A percentile compares a stretch with the other conserved stretches of the same genome.
Evolutionary conservation across 495 filamentous ascomycete species (phyloP).

Genomic region (Neurospora sp.): DNA sequence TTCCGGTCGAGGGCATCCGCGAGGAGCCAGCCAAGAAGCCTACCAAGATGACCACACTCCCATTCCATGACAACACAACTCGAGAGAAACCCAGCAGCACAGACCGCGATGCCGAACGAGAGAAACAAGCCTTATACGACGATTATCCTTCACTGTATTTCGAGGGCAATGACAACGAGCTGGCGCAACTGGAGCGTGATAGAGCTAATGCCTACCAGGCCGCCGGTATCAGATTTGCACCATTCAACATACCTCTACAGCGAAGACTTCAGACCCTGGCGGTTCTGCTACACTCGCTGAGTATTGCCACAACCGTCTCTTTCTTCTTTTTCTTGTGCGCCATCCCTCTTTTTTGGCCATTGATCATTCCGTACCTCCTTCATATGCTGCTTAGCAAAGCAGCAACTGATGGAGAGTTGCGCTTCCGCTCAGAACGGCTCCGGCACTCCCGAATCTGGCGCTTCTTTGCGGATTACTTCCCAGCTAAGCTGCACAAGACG

Average conservation of each 20-base stretch:
- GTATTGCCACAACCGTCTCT: constrained; percentile 63
- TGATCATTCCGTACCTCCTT: constrained; percentile 83
- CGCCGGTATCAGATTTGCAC: constrained; percentile 63
- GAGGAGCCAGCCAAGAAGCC: background rate
- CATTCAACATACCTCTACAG: constrained; percentile 74
- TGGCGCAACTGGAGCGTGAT: constrained; percentile 10
- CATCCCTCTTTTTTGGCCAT: constrained; percentile 82
- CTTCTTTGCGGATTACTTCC: constrained; percentile 88
- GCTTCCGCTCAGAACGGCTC: constrained; percentile 60
- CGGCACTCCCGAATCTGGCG: constrained; percentile 73
- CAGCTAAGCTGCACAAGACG: constrained; percentile 76
- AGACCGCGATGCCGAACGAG: background rate
- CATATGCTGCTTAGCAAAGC: constrained; percentile 72
- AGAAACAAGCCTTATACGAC: background rate
- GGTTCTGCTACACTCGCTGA: constrained; percentile 77
- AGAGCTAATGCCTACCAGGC: constrained; percentile 12
- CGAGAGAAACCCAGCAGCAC: background rate
- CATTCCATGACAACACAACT: background rate
- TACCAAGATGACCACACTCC: constrained; percentile 9
- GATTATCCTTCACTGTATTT: background rate
- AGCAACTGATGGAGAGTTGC: constrained; percentile 60
- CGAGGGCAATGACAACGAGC: background rate
- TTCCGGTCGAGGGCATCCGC: background rate
- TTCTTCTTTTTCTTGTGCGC: constrained; percentile 85
- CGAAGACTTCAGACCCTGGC: constrained; percentile 79